Percentiles rank a stretch among this genome's conserved stretches.
These are phyloP conservation scores for Kluyveromyces sp. DNA, from an alignment of 1,139 yeast genomes.

Conservation along the genomic window DNA sequence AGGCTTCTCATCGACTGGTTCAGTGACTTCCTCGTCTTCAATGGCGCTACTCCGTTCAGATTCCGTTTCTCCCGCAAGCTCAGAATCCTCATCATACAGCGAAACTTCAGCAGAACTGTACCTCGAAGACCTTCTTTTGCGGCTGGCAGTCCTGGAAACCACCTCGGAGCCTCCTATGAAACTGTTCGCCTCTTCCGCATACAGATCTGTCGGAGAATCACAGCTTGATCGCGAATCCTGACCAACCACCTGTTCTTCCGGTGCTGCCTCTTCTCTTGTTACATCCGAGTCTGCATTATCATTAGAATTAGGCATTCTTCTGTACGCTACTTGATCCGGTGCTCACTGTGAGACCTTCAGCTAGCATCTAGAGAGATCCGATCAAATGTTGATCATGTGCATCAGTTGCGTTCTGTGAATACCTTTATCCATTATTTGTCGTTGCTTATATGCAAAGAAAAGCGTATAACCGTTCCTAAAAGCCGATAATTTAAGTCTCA, in stretches of 20 bases:
- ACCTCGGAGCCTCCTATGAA: constrained; percentile 26
- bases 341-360: no score
- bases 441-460: background rate
- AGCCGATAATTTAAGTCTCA: no score
- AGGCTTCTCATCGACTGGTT: constrained; percentile 3
- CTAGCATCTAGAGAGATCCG: no score
- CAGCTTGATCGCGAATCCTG: background rate
- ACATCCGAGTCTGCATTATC: background rate
- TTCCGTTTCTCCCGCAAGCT: constrained; percentile 20
- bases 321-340: background rate
- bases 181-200: constrained; percentile 15
- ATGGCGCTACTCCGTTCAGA: background rate
- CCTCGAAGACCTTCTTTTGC: background rate
- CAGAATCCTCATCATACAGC: constrained; percentile 12
- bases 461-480: no score
- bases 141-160: constrained; percentile 7
- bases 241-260: background rate
- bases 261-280: background rate
- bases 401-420: background rate
- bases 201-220: constrained; percentile 1
- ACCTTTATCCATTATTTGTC: background rate
- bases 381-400: no score
- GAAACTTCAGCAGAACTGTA: background rate
- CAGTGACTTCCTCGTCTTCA: constrained; percentile 11
- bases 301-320: background rate